Percentiles rank a stretch among this genome's conserved stretches.
Conservation (phyloP, 2,329 filamentous ascomycete genomes). For the Trichoderma sp. region DNA sequence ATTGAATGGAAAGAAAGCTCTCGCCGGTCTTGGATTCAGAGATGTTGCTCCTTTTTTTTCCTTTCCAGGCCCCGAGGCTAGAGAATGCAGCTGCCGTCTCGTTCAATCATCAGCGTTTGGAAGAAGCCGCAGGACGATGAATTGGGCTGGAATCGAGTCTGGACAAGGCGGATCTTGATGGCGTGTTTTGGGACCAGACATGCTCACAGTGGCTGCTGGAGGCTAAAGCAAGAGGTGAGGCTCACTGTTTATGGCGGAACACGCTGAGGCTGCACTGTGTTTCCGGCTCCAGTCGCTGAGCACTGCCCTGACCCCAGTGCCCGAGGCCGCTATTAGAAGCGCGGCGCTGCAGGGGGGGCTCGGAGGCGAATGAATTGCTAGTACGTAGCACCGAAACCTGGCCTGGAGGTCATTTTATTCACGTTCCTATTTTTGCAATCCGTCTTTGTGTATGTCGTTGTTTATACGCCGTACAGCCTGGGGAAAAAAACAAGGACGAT, state of each 20-base stretch:
- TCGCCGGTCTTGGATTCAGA: background rate
- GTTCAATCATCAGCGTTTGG: background rate
- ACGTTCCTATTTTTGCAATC: no score
- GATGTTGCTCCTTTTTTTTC: no score
- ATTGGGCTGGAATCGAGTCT: slow-evolving; percentile 10
- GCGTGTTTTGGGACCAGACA: slow-evolving; percentile 4
- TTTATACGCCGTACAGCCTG: background rate
- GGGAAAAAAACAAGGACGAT: background rate
- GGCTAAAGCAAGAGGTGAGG: background rate
- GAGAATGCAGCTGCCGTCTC: background rate
- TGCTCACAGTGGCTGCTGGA: background rate
- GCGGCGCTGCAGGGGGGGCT: background rate
- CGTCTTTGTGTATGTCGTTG: no score
- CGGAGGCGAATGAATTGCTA: no score
- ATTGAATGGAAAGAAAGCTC: background rate
- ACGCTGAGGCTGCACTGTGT: background rate
- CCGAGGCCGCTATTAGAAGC: background rate
- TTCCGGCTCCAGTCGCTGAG: background rate
- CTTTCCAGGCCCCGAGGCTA: background rate
- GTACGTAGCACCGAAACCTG: no score
- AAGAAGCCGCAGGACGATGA: background rate
- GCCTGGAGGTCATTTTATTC: no score
- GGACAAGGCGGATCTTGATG: slow-evolving; percentile 1
- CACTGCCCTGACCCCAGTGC: slow-evolving; percentile 2
- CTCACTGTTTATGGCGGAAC: background rate